Conservation (phyloP, 192 early-diverging fungal species). For the Gamsiella multidivaricata region DNA sequence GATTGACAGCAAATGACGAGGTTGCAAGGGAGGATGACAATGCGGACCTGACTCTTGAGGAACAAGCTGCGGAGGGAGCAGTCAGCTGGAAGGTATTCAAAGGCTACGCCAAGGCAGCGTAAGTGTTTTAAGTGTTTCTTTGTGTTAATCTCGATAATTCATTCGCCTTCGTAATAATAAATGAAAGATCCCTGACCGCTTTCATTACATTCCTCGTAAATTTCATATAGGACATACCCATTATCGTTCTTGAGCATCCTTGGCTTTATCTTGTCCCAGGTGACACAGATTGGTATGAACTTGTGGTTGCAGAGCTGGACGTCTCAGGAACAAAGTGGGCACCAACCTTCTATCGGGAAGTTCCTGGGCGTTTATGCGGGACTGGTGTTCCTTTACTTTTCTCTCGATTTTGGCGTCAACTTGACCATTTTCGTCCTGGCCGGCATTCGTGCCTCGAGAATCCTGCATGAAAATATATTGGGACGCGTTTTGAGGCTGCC, state of each 20-base stretch:
- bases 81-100: conserved; percentile 80
- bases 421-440: conserved; percentile 16
- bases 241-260: conserved; percentile 13
- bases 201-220: not conserved
- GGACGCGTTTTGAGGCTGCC: conserved; percentile 70
- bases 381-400: conserved; percentile 18
- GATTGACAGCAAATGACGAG: conserved; percentile 29
- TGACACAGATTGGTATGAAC: conserved; percentile 36
- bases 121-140: not conserved
- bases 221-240: conserved; percentile 4
- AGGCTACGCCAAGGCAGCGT: conserved; percentile 72
- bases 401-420: conserved; percentile 30
- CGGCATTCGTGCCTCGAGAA: conserved; percentile 46
- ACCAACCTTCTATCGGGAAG: not conserved
- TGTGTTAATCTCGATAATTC: not conserved
- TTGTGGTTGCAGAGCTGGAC: conserved; percentile 39
- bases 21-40: conserved; percentile 84
- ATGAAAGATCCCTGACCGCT: no score
- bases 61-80: conserved; percentile 79
- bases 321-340: not conserved
- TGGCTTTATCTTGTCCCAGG: conserved; percentile 22
- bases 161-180: no score
- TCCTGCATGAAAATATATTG: conserved; percentile 71
- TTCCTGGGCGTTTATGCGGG: conserved; percentile 36
- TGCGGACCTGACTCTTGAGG: conserved; percentile 78